A percentile compares a stretch with the other conserved stretches of the same genome.
Evolutionary conservation across 1,139 yeast species (phyloP).

Genomic region (Taphrina confusa): DNA sequence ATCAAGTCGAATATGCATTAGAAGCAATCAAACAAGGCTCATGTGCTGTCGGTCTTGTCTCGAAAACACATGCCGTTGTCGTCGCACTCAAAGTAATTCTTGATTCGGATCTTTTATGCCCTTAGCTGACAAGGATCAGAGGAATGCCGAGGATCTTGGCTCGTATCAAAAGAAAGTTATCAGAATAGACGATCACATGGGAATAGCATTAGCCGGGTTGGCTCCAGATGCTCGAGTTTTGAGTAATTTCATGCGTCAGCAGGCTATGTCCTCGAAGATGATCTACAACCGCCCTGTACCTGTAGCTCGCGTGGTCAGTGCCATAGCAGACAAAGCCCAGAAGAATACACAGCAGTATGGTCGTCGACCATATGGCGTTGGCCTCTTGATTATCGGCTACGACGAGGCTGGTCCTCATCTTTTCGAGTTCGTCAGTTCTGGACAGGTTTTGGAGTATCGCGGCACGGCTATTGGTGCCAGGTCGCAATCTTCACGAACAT

Average conservation of each 20-base stretch:
- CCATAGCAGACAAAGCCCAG: constrained; percentile 96
- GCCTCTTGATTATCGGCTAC: constrained; percentile 83
- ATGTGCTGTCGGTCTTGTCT: constrained; percentile 91
- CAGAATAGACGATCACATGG: constrained; percentile 89
- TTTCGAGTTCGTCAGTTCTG: constrained; percentile 94
- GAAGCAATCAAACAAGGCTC: constrained; percentile 98
- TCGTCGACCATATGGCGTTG: constrained; percentile 96
- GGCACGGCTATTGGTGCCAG: constrained; percentile 98
- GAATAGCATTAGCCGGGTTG: constrained; percentile 92
- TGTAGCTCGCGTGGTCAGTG: constrained; percentile 76
- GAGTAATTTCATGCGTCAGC: constrained; percentile 84
- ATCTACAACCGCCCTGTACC: constrained; percentile 86
- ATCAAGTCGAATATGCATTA: constrained; percentile 77
- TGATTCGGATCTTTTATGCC: no score
- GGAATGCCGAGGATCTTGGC: constrained; percentile 96
- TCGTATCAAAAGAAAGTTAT: constrained; percentile 93
- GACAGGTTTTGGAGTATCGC: constrained; percentile 83
- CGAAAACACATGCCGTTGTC: constrained; percentile 81
- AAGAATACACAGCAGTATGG: constrained; percentile 95
- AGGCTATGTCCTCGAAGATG: constrained; percentile 84
- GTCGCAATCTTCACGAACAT: constrained; percentile 97
- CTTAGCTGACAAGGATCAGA: constrained; percentile 45
- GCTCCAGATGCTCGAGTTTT: constrained; percentile 95
- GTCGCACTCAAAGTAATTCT: constrained; percentile 70
- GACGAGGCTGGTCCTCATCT: constrained; percentile 95